phyloP scores from a whole-genome alignment of 2,329 filamentous ascomycete genomes.

The Macrophomina tecta region DNA sequence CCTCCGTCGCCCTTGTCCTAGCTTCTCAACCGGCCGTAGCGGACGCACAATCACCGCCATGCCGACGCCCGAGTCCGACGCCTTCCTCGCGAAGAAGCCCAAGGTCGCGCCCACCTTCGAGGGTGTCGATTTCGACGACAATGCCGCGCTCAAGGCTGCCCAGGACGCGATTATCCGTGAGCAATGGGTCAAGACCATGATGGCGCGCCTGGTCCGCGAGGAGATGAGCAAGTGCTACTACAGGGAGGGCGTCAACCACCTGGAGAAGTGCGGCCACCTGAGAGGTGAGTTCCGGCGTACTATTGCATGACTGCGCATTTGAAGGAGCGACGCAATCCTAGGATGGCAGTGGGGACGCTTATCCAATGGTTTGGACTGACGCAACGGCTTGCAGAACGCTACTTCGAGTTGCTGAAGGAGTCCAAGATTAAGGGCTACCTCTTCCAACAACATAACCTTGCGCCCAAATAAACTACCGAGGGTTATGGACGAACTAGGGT shows the following conservation, averaged over 20 bases:
- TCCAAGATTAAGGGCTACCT: constrained; percentile 80
- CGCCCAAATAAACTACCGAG: constrained; percentile 3
- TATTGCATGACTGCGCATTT: not conserved
- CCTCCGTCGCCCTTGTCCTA: not conserved
- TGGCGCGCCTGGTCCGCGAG: constrained; percentile 80
- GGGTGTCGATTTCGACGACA: constrained; percentile 86
- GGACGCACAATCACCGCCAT: constrained; percentile 54
- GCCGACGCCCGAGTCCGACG: constrained; percentile 82
- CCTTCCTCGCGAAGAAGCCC: constrained; percentile 84
- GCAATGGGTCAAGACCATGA: constrained; percentile 90
- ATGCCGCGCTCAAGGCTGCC: constrained; percentile 77
- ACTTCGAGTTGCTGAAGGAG: constrained; percentile 77
- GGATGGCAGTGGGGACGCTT: not conserved
- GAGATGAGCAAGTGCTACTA: constrained; percentile 87
- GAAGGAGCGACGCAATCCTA: not conserved
- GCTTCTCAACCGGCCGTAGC: not conserved
- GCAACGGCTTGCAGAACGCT: constrained; percentile 65
- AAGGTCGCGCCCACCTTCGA: constrained; percentile 82
- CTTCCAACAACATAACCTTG: constrained; percentile 60
- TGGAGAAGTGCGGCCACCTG: constrained; percentile 83
- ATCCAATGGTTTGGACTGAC: constrained; percentile 25
- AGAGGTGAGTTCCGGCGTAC: constrained; percentile 68
- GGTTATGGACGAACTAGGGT: not conserved
- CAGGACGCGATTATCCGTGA: constrained; percentile 83
- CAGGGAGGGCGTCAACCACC: constrained; percentile 82